These are phyloP conservation scores for Cystobasidium onofrii DNA, from an alignment of 768 basidiomycete species.

Conservation along the genomic window DNA sequence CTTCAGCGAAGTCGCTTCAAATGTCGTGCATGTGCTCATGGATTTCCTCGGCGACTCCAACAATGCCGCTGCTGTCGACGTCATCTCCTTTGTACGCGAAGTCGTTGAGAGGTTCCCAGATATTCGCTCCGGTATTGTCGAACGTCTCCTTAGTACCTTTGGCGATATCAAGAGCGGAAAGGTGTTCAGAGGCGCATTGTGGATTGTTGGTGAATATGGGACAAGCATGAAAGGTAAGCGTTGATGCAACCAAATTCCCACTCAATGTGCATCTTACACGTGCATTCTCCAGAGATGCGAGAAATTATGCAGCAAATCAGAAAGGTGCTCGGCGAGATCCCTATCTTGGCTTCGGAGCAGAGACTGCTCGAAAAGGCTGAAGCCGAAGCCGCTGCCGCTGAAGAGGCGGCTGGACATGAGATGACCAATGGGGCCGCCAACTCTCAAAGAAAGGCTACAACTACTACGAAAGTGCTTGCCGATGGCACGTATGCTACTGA, in stretches of 20 bases:
- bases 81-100: slow-evolving; percentile 81
- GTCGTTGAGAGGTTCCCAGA: slow-evolving; percentile 95
- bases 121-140: slow-evolving; percentile 69
- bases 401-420: slow-evolving; percentile 43
- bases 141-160: slow-evolving; percentile 73
- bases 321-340: slow-evolving; percentile 88
- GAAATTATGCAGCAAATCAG: slow-evolving; percentile 67
- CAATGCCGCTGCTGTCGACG: slow-evolving; percentile 90
- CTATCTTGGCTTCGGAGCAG: slow-evolving; percentile 86
- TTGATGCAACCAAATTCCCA: no score
- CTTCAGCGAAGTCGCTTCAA: slow-evolving; percentile 89
- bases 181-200: slow-evolving; percentile 88
- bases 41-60: slow-evolving; percentile 90
- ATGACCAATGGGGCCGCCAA: background rate
- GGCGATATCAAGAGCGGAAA: slow-evolving; percentile 88
- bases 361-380: slow-evolving; percentile 49
- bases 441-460: slow-evolving; percentile 50
- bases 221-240: slow-evolving; percentile 50
- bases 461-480: slow-evolving; percentile 62
- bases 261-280: no score
- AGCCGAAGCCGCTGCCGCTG: slow-evolving; percentile 54
- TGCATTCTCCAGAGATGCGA: slow-evolving; percentile 54
- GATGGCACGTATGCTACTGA: slow-evolving; percentile 98
- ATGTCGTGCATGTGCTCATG: slow-evolving; percentile 69
- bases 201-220: slow-evolving; percentile 98